phyloP scores from a whole-genome alignment of 2,329 filamentous ascomycete genomes.

The Neopestalotiopsis rosae region DNA sequence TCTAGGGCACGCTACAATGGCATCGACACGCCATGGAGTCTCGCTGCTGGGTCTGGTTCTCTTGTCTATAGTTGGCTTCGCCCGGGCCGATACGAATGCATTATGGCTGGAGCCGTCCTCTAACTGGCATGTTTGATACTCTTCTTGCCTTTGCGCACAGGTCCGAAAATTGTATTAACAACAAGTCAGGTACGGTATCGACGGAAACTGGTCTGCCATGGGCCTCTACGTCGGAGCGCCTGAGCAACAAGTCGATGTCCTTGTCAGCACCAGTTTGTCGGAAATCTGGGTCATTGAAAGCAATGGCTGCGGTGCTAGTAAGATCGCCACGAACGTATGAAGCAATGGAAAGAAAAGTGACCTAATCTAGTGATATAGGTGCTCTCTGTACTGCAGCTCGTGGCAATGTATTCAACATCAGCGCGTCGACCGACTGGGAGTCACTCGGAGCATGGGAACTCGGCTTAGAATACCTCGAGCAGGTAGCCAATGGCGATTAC shows the following conservation, averaged over 20 bases:
- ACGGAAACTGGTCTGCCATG: slow-evolving; percentile 76
- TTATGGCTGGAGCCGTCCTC: slow-evolving; percentile 39
- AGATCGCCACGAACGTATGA: slow-evolving; percentile 28
- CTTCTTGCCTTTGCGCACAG: slow-evolving; percentile 4
- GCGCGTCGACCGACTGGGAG: slow-evolving; percentile 62
- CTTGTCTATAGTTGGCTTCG: slow-evolving; percentile 29
- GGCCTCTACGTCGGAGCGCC: slow-evolving; percentile 56
- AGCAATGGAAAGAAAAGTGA: background rate
- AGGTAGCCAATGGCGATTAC: slow-evolving; percentile 67
- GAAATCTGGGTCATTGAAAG: slow-evolving; percentile 73
- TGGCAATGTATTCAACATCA: slow-evolving; percentile 62
- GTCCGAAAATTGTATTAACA: slow-evolving; percentile 25
- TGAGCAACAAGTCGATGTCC: slow-evolving; percentile 57
- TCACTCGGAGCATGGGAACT: slow-evolving; percentile 65
- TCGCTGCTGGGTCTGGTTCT: slow-evolving; percentile 31
- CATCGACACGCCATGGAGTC: slow-evolving; percentile 32
- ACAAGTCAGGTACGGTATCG: slow-evolving; percentile 42
- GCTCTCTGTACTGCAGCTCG: slow-evolving; percentile 59
- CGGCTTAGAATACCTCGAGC: slow-evolving; percentile 62
- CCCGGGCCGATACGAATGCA: slow-evolving; percentile 29
- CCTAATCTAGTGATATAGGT: slow-evolving; percentile 34
- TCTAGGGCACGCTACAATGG: slow-evolving; percentile 23
- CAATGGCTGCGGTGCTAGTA: slow-evolving; percentile 59
- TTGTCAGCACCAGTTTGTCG: slow-evolving; percentile 71
- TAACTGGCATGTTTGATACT: slow-evolving; percentile 33